These are phyloP conservation scores for Protomyces gravidus DNA, from an alignment of 1,139 yeast genomes.

Conservation along the genomic window DNA sequence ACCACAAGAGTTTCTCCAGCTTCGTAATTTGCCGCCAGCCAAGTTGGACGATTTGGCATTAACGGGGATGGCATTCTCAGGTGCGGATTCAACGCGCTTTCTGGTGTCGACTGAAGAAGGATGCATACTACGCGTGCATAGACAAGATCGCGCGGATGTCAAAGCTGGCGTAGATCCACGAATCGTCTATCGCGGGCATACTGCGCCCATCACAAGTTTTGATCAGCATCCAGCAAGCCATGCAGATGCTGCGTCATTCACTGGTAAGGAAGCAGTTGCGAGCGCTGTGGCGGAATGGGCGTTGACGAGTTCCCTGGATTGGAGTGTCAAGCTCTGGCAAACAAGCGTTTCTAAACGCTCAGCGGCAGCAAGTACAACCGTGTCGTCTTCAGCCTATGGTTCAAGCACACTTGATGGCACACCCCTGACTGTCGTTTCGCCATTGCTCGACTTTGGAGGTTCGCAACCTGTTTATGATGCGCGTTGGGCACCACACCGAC, in stretches of 20 bases:
- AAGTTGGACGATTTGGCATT: slow-evolving; percentile 29
- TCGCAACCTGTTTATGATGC: slow-evolving; percentile 47
- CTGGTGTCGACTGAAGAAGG: slow-evolving; percentile 52
- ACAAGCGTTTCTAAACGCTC: slow-evolving; percentile 16
- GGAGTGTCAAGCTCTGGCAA: slow-evolving; percentile 47
- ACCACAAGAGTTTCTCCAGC: slow-evolving; percentile 38
- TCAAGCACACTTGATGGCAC: background rate
- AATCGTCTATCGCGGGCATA: slow-evolving; percentile 41
- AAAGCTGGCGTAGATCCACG: slow-evolving; percentile 41
- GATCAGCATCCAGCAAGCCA: slow-evolving; percentile 38
- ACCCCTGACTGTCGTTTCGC: slow-evolving; percentile 31
- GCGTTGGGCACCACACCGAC: slow-evolving; percentile 45
- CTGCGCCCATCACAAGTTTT: slow-evolving; percentile 43
- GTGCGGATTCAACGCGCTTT: slow-evolving; percentile 43
- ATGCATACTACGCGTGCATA: slow-evolving; percentile 45
- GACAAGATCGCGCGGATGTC: slow-evolving; percentile 42
- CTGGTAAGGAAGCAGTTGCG: slow-evolving; percentile 28
- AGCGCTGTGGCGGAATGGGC: slow-evolving; percentile 37
- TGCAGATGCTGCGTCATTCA: slow-evolving; percentile 31
- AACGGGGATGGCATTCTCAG: slow-evolving; percentile 38
- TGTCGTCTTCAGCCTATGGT: too few species aligned
- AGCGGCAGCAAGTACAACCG: background rate
- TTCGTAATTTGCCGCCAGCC: slow-evolving; percentile 36
- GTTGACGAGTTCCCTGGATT: slow-evolving; percentile 44
- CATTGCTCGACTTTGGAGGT: slow-evolving; percentile 40